Percentiles rank a stretch among this genome's conserved stretches.
Evolutionary conservation across 2,329 filamentous ascomycete species (phyloP).

Genomic region (Fusarium concolor): DNA sequence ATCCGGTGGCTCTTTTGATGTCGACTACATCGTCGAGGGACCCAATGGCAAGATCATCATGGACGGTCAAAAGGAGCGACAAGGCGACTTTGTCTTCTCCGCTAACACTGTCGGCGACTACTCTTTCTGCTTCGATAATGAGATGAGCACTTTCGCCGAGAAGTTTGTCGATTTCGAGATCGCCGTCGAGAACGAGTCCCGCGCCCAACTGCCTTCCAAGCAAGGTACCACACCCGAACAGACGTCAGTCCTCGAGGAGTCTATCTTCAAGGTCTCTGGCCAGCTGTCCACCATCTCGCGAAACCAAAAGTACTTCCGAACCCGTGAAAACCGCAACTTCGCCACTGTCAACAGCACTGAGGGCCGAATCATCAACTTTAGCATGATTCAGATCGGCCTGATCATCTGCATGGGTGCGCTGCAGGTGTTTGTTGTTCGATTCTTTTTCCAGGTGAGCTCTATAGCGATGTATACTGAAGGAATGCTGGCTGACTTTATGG

Average conservation of each 20-base stretch:
- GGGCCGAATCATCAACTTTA: constrained; percentile 96
- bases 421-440: constrained; percentile 96
- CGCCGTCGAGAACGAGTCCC: constrained; percentile 90
- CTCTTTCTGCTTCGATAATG: constrained; percentile 97
- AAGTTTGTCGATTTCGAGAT: constrained; percentile 99
- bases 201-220: constrained; percentile 85
- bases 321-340: constrained; percentile 98
- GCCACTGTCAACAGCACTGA: constrained; percentile 97
- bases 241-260: constrained; percentile 89
- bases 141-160: constrained; percentile 97
- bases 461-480: too few species aligned
- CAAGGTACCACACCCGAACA: constrained; percentile 91
- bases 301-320: constrained; percentile 99
- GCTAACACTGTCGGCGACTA: constrained; percentile 90
- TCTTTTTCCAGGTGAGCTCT: constrained; percentile 89
- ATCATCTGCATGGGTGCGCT: constrained; percentile 95
- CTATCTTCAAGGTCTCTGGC: constrained; percentile 92
- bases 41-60: constrained; percentile 85
- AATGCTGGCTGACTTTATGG: constrained; percentile 19
- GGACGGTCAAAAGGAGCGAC: constrained; percentile 88
- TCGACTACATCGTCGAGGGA: constrained; percentile 90
- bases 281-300: constrained; percentile 93
- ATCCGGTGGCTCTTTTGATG: constrained; percentile 97
- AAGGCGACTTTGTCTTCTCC: constrained; percentile 98
- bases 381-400: constrained; percentile 88